Evolutionary conservation across 441 rosid species (phyloP), one percentile per base, ranked within the genome.

Genomic region (Gossypium lobatum): DNA sequence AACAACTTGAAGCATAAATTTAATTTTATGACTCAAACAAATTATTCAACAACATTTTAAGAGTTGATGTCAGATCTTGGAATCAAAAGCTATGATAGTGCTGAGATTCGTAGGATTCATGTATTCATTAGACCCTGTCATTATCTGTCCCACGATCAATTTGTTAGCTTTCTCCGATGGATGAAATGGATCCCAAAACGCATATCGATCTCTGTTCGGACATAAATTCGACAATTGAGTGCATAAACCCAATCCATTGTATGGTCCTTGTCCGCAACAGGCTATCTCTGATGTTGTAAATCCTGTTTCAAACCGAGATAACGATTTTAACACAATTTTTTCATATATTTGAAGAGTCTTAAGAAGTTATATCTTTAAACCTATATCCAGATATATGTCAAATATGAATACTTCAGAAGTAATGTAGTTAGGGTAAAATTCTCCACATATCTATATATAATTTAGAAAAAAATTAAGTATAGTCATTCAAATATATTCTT

Each of bases 111-210:
- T 42, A 46, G 77, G 77, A 17, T 17, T 37, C 78, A 76, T 76
- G 64, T 70, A 76, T 42, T 76, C 58, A 20, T 18, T 21, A 34
- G 78, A 76, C 8, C 74, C 78, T 1, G 20, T 76, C 74, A 70
- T 76, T 2, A 76, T 70, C 14, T 62, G 74, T 6, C 70, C 34
- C 42, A 70, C 78, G 17, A 76, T 48, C 13, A 76, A 9, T 25
- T 23, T 53, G 58, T 69, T 70, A 16, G 72, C 77, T 28, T 42
- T 55, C 9, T 74, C 66, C 2, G 72, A 54, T 16, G 77, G 72
- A 66, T 70, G 78, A 3, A 76, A 76, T 9, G 62, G 52, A 39
- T 76, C 74, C 78, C 78, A 76, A 28, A 76, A 76, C 7, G 54
- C 55, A 70, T 70, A 62, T 0, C 3, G n/a, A 42, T 55, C 48